Percentiles rank a stretch among this genome's conserved stretches.
These are phyloP conservation scores for Moesziomyces parantarcticus DNA, from an alignment of 1,284 basidiomycete genomes.

Conservation along the genomic window DNA sequence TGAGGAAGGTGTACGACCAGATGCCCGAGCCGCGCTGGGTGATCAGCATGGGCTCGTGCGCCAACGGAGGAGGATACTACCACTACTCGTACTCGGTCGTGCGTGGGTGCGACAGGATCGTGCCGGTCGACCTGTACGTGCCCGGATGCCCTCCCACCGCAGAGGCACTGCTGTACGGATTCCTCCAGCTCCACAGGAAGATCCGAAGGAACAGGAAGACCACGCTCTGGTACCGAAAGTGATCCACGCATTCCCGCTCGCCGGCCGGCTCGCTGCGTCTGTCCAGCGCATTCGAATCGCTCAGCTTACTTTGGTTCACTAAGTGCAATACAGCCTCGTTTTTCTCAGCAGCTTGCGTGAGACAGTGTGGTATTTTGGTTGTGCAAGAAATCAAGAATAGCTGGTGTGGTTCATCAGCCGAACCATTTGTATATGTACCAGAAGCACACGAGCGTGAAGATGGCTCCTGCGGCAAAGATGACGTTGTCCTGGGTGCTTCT, in stretches of 20 bases:
- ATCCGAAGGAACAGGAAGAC: conserved; percentile 91
- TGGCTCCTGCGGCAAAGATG: conserved; percentile 62
- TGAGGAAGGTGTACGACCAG: conserved; percentile 62
- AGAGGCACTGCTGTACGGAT: conserved; percentile 79
- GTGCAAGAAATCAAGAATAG: neutral
- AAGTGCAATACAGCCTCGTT: neutral
- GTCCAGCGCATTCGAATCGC: neutral
- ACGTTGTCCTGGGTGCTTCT: conserved; percentile 66
- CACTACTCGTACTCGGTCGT: conserved; percentile 97
- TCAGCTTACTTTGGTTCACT: neutral
- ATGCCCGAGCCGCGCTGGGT: conserved; percentile 78
- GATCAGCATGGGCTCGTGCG: conserved; percentile 99
- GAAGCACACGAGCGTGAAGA: conserved; percentile 65
- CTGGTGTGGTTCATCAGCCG: conserved; percentile 16
- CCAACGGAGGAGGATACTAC: conserved; percentile 98
- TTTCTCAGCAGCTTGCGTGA: neutral
- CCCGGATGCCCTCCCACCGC: conserved; percentile 89
- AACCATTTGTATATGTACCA: conserved; percentile 66
- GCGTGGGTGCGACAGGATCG: conserved; percentile 98
- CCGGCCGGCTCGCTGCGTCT: neutral
- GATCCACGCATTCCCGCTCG: neutral
- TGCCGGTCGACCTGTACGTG: conserved; percentile 87
- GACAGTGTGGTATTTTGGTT: neutral
- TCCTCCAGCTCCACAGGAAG: conserved; percentile 92
- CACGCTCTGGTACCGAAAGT: conserved; percentile 81